Base-by-base conservation (phyloP, 768 basidiomycete genomes). In the Austroboletus eburneus region DNA sequence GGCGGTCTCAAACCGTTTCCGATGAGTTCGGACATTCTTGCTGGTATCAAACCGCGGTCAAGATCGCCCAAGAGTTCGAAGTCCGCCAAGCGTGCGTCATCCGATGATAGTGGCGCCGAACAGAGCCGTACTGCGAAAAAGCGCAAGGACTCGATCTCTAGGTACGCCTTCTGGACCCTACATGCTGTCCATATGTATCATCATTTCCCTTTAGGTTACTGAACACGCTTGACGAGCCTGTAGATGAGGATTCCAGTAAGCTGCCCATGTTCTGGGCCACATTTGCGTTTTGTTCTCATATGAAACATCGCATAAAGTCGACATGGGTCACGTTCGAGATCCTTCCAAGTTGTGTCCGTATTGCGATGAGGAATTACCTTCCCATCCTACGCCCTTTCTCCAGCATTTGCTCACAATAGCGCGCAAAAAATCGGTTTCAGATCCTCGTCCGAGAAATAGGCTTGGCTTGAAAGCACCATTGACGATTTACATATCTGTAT, bases 321-420 rank as follows among this genome's bases (percentile, higher is more conserved):
- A 78, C 9, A 62, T 79, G 22, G 72, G 74, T 29, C 68, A 75
- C 3, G 53, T 62, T 17, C 67, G 72, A 6, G 87, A 91, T 54
- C 87, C 87, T 10, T 72, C 70, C 6, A 81, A 72, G 2, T 66
- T 91, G 3, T 92, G 90, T 58, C 88, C 90, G 0, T 92, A 84
- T 62, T 92, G 90, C 52, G 90, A 92, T 55, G 75, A 78, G 17
- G 75, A 69, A 1, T 71, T 91, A 10, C 91, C 90, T 1, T 48
- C 70, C 2, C 65, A 71, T 4, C 84, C 84, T 5, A 85, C 87
- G 0, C 76, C 80, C 2, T 66, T 74, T 20, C 71, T 91, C 24
- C 56, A 57, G n/a, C 67, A 68, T 5, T 70, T 92, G 17, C 69
- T 91, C 12, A 63, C 68, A 2, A 63, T 67, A 2, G 77, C 81